Conservation (phyloP, 2,329 filamentous ascomycete genomes). For the Juglanconis sp. region DNA sequence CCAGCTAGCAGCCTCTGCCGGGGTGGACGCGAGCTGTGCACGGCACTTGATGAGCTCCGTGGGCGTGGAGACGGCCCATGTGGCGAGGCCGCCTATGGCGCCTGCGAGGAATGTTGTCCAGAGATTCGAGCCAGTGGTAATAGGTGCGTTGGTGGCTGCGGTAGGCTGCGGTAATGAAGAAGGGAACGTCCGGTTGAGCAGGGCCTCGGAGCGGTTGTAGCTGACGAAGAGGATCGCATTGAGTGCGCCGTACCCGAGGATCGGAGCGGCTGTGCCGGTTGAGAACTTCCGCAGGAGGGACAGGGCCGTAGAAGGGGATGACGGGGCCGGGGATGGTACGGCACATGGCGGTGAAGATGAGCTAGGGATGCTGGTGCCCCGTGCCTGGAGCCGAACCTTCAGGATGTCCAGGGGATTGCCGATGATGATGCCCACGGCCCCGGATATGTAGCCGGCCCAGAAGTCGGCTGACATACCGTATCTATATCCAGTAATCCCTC, state of each 20-base stretch:
- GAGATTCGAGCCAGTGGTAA: constrained; percentile 46
- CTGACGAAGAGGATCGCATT: constrained; percentile 87
- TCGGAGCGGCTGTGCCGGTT: constrained; percentile 75
- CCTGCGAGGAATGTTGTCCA: constrained; percentile 76
- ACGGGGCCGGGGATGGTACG: constrained; percentile 13
- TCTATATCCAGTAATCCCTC: neutral
- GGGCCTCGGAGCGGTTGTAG: constrained; percentile 77
- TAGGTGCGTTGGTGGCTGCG: constrained; percentile 2
- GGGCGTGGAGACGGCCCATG: constrained; percentile 80
- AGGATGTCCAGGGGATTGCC: constrained; percentile 73
- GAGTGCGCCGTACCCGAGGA: constrained; percentile 84
- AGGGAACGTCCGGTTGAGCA: constrained; percentile 45
- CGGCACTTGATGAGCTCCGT: constrained; percentile 91
- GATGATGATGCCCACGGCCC: constrained; percentile 79
- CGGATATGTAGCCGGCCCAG: constrained; percentile 88
- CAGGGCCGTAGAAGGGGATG: constrained; percentile 25
- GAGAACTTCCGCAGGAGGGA: constrained; percentile 31
- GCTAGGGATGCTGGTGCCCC: constrained; percentile 23
- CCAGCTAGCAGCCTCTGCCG: constrained; percentile 53
- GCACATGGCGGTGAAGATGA: neutral
- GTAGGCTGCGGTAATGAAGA: constrained; percentile 22
- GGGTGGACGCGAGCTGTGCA: constrained; percentile 61
- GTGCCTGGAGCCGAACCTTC: constrained; percentile 78
- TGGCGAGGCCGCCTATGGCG: constrained; percentile 76
- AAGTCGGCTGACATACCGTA: constrained; percentile 77